Percentiles rank a stretch among this genome's conserved stretches.
Conservation (phyloP, 1,139 yeast genomes). For the Kodamaea plutei region DNA sequence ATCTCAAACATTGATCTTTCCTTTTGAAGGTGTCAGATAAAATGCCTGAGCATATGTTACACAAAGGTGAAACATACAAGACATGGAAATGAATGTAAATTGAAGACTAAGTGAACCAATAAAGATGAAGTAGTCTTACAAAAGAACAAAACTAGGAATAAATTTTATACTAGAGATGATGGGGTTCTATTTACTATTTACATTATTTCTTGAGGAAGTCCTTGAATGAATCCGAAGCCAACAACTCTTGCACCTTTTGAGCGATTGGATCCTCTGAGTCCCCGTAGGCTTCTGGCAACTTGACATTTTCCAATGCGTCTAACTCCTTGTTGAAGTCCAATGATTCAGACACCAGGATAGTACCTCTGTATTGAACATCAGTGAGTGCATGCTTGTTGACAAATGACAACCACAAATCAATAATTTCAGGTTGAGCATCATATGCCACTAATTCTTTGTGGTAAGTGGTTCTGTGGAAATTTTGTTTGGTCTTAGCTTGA, state of each 20-base stretch:
- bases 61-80: too few relatives aligned
- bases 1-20: too few relatives aligned
- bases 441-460: conserved; percentile 68
- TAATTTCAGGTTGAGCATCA: conserved; percentile 82
- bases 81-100: too few relatives aligned
- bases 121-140: too few relatives aligned
- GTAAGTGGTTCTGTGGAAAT: conserved; percentile 85
- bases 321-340: conserved; percentile 35
- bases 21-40: too few relatives aligned
- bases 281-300: conserved; percentile 34
- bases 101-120: too few relatives aligned
- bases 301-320: conserved; percentile 27
- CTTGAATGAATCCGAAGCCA: conserved; percentile 54
- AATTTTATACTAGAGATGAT: too few relatives aligned
- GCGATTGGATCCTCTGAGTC: conserved; percentile 60
- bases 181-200: too few relatives aligned
- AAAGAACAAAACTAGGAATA: too few relatives aligned
- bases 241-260: conserved; percentile 66
- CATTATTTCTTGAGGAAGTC: conserved; percentile 15
- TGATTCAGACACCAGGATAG: conserved; percentile 58
- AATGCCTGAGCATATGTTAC: too few relatives aligned
- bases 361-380: conserved; percentile 82
- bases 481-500: conserved; percentile 91
- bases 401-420: conserved; percentile 79
- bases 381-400: conserved; percentile 72